These are phyloP conservation scores for Neurospora sp. DNA, from an alignment of 495 filamentous ascomycete species.

Conservation along the genomic window DNA sequence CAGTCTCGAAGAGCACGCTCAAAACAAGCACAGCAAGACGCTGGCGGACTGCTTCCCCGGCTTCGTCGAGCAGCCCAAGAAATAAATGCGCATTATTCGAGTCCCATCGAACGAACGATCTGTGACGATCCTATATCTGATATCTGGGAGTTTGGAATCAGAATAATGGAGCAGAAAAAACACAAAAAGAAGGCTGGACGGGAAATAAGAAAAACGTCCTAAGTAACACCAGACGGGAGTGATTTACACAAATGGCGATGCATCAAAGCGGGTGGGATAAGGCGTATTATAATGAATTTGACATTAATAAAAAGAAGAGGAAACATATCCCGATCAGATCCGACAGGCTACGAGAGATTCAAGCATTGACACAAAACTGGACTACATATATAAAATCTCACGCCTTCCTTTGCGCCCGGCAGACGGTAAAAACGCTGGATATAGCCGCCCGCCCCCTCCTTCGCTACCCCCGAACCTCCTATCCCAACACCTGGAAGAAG, in stretches of 20 bases:
- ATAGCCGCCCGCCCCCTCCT: not conserved
- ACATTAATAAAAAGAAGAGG: not conserved
- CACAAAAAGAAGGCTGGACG: not conserved
- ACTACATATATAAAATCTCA: not conserved
- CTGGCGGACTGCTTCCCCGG: conserved; percentile 44
- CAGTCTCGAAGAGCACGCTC: conserved; percentile 43
- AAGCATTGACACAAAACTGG: not conserved
- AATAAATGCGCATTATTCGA: not conserved
- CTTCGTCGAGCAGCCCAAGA: conserved; percentile 15
- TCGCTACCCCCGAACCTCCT: not conserved
- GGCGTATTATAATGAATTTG: not conserved
- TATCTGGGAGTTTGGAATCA: not conserved
- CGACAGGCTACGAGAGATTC: not conserved
- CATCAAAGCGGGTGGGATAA: not conserved
- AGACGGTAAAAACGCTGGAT: not conserved
- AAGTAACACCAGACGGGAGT: not conserved
- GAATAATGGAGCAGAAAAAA: not conserved
- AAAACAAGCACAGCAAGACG: conserved; percentile 46
- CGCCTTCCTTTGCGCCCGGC: not conserved
- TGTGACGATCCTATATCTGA: not conserved
- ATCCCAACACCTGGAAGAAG: too few relatives aligned
- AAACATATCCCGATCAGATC: not conserved
- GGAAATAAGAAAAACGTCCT: not conserved
- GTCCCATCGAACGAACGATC: not conserved
- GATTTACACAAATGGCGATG: not conserved